phyloP scores from a whole-genome alignment of 208 protist genomes.

The Leishmania gerbilli region DNA sequence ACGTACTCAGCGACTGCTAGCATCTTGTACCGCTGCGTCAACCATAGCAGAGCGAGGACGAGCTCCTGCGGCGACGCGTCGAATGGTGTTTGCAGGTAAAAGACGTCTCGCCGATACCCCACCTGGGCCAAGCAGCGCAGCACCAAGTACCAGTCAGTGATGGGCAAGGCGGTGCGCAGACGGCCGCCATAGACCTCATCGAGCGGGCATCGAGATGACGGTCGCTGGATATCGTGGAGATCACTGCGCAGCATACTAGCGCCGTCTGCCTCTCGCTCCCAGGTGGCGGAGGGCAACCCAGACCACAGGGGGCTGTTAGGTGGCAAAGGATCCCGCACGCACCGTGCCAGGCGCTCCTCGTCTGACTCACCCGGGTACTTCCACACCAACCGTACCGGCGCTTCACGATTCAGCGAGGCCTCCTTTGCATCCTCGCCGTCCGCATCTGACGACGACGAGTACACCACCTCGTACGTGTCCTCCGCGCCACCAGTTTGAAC shows the following conservation, averaged over 20 bases:
- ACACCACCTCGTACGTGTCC: constrained; percentile 36
- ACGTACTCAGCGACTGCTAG: constrained; percentile 71
- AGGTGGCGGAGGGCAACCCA: not conserved
- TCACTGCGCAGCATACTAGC: not conserved
- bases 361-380: constrained; percentile 17
- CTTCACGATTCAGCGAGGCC: constrained; percentile 6
- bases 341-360: constrained; percentile 12
- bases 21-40: constrained; percentile 69
- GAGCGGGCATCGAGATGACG: not conserved
- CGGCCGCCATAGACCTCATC: constrained; percentile 13
- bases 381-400: constrained; percentile 24
- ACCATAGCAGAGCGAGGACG: constrained; percentile 77
- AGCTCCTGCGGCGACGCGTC: constrained; percentile 58
- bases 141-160: constrained; percentile 52
- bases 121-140: constrained; percentile 57
- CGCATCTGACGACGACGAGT: constrained; percentile 16
- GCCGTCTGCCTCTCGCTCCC: not conserved
- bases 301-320: constrained; percentile 11
- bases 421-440: not conserved
- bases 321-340: constrained; percentile 22
- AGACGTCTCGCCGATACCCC: constrained; percentile 63
- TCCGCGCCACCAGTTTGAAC: constrained; percentile 35
- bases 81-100: constrained; percentile 67
- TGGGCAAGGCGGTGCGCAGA: constrained; percentile 29
- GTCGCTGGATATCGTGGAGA: not conserved